Evolutionary conservation across 2,329 filamentous ascomycete species (phyloP), one percentile per base, ranked within the genome.

Genomic region (Pseudovirgaria hyperparasitica): DNA sequence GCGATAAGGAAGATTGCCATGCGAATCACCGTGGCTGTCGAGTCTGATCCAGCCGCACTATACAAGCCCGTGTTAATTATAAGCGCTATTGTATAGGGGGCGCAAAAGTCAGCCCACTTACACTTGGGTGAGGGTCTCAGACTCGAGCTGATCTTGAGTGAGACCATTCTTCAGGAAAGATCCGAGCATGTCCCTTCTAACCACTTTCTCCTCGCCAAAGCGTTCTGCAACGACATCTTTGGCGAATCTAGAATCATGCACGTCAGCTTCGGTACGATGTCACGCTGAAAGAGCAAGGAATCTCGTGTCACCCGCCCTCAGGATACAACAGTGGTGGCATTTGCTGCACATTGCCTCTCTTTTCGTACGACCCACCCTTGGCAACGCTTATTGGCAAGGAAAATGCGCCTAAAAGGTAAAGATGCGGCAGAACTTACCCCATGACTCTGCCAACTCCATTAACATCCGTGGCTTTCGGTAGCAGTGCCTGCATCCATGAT

Each of bases 41-140:
- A 67, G 32, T 70, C 66, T 1, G 63, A 63, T 6, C 66, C 67
- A 4, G 65, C 65, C 9, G 63, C 52, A 19, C 58, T 56, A 26
- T 57, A n/a, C n/a, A n/a, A n/a, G n/a, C n/a, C n/a, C n/a, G n/a
- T n/a, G n/a, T n/a, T n/a, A n/a, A n/a, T n/a, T n/a, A n/a, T n/a
- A n/a, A n/a, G n/a, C n/a, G n/a, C n/a, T n/a, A n/a, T n/a, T n/a
- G n/a, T n/a, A n/a, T n/a, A n/a, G n/a, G n/a, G n/a, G n/a, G n/a
- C n/a, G n/a, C n/a, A n/a, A n/a, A n/a, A n/a, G n/a, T n/a, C n/a
- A n/a, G n/a, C n/a, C n/a, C n/a, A n/a, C 14, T 10, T 22, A 22
- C 26, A 59, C 56, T 27, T 57, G 52, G 1, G 50, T 49, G 3
- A 57, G 31, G 2, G 51, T 55, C 33, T 58, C 55, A 16, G 46